phyloP scores from a whole-genome alignment of 768 basidiomycete genomes.

The Lentinula aciculospora region DNA sequence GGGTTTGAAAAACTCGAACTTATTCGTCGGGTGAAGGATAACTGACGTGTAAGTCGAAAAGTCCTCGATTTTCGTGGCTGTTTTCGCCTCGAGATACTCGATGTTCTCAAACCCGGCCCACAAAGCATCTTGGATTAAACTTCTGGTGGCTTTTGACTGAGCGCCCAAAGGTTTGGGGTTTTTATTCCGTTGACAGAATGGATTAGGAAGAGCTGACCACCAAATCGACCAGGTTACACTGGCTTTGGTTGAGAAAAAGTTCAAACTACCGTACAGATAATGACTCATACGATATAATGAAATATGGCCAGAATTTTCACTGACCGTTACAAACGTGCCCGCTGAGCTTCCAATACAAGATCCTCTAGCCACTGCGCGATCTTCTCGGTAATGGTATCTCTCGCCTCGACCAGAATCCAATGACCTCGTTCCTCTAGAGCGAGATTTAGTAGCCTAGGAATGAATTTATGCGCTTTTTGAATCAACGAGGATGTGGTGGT shows the following conservation, averaged over 20 bases:
- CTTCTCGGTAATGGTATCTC: constrained; percentile 44
- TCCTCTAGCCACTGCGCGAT: constrained; percentile 42
- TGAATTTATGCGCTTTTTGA: constrained; percentile 40
- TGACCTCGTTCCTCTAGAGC: constrained; percentile 54
- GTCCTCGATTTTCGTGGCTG: not conserved
- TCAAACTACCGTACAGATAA: no score
- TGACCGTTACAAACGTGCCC: not conserved
- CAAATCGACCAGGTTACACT: no score
- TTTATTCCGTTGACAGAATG: no score
- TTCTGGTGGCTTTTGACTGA: no score
- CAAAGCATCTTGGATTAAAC: not conserved
- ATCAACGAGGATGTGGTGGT: constrained; percentile 39
- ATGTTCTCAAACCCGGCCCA: not conserved
- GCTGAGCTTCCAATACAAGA: constrained; percentile 11
- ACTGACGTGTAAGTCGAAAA: not conserved
- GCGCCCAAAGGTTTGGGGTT: no score
- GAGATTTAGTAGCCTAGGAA: constrained; percentile 44
- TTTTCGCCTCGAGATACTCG: not conserved
- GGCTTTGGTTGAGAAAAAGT: no score
- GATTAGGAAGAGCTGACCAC: no score
- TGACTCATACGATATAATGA: no score
- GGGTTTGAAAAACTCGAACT: not conserved
- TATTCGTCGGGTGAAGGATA: not conserved
- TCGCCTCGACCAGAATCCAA: constrained; percentile 65
- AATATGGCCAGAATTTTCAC: no score